phyloP scores from a whole-genome alignment of 108 stramenopile genomes.

The Stephanodiscus triporus region DNA sequence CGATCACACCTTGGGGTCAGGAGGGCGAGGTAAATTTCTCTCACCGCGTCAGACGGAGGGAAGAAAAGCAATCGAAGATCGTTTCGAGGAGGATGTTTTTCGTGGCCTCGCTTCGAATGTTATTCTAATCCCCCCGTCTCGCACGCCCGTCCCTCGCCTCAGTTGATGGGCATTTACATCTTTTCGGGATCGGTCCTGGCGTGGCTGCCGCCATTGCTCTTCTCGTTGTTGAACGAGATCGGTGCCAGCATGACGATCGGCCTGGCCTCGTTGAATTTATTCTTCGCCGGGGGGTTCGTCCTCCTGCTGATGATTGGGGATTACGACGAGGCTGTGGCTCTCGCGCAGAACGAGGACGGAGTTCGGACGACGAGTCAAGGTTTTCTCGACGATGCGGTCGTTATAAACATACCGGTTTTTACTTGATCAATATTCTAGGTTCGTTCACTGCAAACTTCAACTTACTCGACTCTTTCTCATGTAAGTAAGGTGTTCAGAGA shows the following conservation, averaged over 20 bases:
- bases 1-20: conserved; percentile 49
- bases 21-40: conserved; percentile 34
- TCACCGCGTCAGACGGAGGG: neutral
- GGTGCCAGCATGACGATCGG: conserved; percentile 48
- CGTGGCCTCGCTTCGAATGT: no score
- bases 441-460: no score
- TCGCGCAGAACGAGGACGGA: conserved; percentile 32
- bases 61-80: no score
- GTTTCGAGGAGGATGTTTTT: no score
- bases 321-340: conserved; percentile 53
- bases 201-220: conserved; percentile 70
- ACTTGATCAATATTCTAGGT: neutral
- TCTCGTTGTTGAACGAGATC: conserved; percentile 59
- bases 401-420: neutral
- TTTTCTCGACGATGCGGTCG: neutral
- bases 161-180: conserved; percentile 57
- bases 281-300: conserved; percentile 46
- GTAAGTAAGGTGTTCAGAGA: no score
- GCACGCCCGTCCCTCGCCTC: no score
- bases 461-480: no score
- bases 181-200: conserved; percentile 51
- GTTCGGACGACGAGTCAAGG: neutral
- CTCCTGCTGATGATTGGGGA: conserved; percentile 40
- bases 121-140: no score
- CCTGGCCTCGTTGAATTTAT: conserved; percentile 34